A percentile compares a stretch with the other conserved stretches of the same genome.
Evolutionary conservation across 2,329 filamentous ascomycete species (phyloP).

Genomic region (Ophiostoma tasmaniense): DNA sequence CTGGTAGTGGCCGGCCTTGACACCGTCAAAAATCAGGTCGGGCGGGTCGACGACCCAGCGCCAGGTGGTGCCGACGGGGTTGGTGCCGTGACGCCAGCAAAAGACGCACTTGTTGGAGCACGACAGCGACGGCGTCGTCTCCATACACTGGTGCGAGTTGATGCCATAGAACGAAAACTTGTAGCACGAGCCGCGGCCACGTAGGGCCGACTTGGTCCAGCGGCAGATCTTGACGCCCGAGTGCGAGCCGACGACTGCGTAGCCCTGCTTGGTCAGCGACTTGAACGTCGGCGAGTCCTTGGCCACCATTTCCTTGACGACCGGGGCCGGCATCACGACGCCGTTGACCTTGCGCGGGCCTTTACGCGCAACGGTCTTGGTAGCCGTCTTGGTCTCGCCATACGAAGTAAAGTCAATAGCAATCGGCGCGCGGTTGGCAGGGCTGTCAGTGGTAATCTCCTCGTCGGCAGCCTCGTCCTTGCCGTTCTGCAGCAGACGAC

Average conservation of each 20-base stretch:
- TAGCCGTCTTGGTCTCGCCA: constrained; percentile 31
- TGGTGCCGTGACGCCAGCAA: constrained; percentile 97
- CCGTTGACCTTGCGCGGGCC: constrained; percentile 3
- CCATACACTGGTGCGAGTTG: constrained; percentile 94
- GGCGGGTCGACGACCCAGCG: constrained; percentile 91
- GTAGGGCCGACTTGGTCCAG: constrained; percentile 95
- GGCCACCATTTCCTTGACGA: constrained; percentile 86
- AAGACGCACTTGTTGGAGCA: constrained; percentile 99
- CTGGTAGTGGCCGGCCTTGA: constrained; percentile 86
- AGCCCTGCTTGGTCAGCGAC: constrained; percentile 90
- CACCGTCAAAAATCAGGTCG: constrained; percentile 79
- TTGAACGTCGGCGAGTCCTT: constrained; percentile 80
- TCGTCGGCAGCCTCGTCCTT: constrained; percentile 25
- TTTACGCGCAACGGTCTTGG: constrained; percentile 26
- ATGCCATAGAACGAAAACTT: constrained; percentile 98
- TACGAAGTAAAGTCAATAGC: constrained; percentile 83
- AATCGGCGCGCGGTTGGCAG: constrained; percentile 39
- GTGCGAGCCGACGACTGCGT: constrained; percentile 89
- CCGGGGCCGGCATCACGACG: constrained; percentile 34
- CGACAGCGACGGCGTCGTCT: constrained; percentile 88
- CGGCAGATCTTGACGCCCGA: constrained; percentile 96
- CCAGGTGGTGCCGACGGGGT: constrained; percentile 94
- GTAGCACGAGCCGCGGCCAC: constrained; percentile 91
- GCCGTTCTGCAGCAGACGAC: constrained; percentile 50
- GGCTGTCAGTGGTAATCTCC: not conserved